phyloP scores from a whole-genome alignment of 2,329 filamentous ascomycete species.

The Cordyceps fumosorosea region DNA sequence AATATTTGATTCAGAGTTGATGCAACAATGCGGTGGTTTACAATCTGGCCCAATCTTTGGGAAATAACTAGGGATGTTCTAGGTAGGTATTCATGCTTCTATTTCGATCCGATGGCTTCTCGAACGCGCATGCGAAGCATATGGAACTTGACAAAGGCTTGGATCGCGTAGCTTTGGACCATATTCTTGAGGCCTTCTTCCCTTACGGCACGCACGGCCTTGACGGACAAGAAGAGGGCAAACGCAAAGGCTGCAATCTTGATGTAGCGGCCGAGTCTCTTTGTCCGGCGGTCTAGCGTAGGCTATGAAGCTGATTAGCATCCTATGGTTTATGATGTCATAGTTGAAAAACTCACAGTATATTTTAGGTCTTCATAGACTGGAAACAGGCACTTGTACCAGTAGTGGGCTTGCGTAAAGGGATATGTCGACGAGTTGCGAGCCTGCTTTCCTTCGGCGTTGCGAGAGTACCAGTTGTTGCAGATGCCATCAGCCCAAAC shows the following conservation, averaged over 20 bases:
- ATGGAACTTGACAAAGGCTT: slow-evolving; percentile 1
- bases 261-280: not conserved
- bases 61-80: not conserved
- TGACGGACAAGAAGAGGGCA: slow-evolving; percentile 1
- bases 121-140: slow-evolving; percentile 5
- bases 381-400: slow-evolving; percentile 32
- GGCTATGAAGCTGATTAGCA: not conserved
- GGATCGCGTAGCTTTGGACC: slow-evolving; percentile 4
- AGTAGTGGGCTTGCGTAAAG: slow-evolving; percentile 28
- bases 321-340: not conserved
- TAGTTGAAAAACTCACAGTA: slow-evolving; percentile 21
- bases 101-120: not conserved
- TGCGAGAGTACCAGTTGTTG: slow-evolving; percentile 30
- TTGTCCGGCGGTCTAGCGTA: not conserved
- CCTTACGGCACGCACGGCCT: not conserved
- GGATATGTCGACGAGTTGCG: slow-evolving; percentile 33
- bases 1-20: not conserved
- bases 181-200: slow-evolving; percentile 7
- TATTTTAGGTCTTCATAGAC: slow-evolving; percentile 26
- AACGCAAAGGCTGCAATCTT: slow-evolving; percentile 2
- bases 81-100: not conserved
- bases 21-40: not conserved
- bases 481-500: slow-evolving; percentile 30
- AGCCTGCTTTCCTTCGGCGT: slow-evolving; percentile 17
- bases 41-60: not conserved